Evolutionary conservation across 2,329 filamentous ascomycete genomes (phyloP).

Genomic region (Beauveria australis): DNA sequence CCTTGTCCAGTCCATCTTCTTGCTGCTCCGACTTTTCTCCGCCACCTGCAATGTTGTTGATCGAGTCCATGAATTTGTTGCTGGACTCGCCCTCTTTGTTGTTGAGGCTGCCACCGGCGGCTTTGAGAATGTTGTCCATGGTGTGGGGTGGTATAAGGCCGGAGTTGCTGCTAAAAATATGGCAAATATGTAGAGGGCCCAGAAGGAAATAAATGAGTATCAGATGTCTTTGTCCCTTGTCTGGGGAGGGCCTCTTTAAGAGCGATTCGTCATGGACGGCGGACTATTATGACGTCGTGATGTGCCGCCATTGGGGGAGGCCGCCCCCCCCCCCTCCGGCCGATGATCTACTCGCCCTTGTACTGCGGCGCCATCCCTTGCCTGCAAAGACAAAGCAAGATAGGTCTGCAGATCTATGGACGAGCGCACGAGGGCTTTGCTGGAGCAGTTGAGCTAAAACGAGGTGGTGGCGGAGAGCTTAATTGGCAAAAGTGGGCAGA

Average conservation of each 20-base stretch:
- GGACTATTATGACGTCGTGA: background rate
- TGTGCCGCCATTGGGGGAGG: background rate
- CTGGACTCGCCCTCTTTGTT: conserved; percentile 1
- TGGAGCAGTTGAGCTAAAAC: background rate
- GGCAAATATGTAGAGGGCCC: background rate
- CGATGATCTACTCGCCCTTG: background rate
- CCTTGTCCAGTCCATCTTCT: conserved; percentile 7
- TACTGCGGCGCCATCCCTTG: background rate
- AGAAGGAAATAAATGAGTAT: background rate
- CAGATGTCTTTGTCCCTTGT: fast-evolving
- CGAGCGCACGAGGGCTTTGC: background rate
- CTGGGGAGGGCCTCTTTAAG: background rate
- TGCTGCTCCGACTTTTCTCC: conserved; percentile 4
- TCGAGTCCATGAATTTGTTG: background rate
- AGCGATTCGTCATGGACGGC: background rate
- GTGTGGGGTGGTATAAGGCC: background rate
- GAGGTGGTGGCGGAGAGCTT: background rate
- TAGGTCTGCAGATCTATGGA: background rate
- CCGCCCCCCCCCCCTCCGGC: too few species aligned
- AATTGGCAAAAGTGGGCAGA: background rate
- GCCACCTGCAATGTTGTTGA: conserved; percentile 6
- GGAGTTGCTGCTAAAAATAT: background rate
- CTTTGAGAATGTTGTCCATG: conserved; percentile 5
- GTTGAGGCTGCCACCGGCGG: background rate
- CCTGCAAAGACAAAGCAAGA: background rate